Percentiles rank a stretch among this genome's conserved stretches.
These are phyloP conservation scores for Diaporthe australafricana DNA, from an alignment of 2,329 filamentous ascomycete genomes.

Conservation along the genomic window DNA sequence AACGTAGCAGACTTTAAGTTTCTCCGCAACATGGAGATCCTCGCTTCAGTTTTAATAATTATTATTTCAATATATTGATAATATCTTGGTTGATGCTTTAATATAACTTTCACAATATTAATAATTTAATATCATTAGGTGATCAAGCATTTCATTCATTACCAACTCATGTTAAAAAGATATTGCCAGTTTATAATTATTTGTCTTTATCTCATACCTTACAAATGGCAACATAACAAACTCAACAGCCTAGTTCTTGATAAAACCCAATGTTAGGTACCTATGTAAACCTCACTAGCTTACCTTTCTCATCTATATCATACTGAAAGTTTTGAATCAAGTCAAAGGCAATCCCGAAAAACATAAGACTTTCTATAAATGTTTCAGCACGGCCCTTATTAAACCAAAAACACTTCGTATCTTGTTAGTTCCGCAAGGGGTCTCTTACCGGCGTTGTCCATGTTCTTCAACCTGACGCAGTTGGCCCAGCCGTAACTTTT, in stretches of 20 bases:
- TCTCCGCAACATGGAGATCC: neutral
- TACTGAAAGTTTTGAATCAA: constrained; percentile 4
- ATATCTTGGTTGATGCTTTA: neutral
- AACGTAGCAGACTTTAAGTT: neutral
- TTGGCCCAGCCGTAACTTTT: neutral
- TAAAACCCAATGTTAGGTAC: neutral
- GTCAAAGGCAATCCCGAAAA: constrained; percentile 13
- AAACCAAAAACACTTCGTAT: neutral
- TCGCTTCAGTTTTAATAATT: neutral
- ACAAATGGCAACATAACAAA: neutral
- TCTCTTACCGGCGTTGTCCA: constrained; percentile 12
- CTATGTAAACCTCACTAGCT: constrained; percentile 3
- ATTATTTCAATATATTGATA: neutral
- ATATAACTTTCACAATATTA: neutral
- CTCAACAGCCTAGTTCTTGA: neutral
- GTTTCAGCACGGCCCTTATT: neutral
- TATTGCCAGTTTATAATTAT: neutral
- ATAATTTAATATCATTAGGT: neutral
- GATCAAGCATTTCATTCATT: neutral
- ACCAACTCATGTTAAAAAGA: neutral
- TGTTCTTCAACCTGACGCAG: neutral
- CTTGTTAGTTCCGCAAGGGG: neutral
- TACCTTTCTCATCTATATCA: neutral
- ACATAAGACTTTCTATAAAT: constrained; percentile 6
- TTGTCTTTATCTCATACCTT: neutral